These are phyloP conservation scores for Antitrichia curtipendula DNA, from an alignment of 225 moss, liverwort and hornwort species.

Conservation along the genomic window DNA sequence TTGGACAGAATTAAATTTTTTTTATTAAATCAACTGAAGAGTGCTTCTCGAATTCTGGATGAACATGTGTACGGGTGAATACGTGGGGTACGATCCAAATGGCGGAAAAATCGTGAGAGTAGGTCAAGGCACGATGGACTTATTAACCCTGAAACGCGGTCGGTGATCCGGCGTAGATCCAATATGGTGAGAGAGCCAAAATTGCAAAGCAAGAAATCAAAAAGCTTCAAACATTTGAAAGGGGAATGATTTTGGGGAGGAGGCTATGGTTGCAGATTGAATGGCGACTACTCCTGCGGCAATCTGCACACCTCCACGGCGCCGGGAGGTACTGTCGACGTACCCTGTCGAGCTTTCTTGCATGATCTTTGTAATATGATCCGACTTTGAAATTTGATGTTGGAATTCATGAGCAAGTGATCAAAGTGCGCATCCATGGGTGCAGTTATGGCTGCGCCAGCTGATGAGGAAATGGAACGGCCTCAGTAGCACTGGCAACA, in stretches of 20 bases:
- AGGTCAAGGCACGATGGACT: too few relatives aligned
- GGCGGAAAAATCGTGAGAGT: too few relatives aligned
- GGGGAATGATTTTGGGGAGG: neutral
- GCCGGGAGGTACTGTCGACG: constrained; percentile 3
- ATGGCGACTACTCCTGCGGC: neutral
- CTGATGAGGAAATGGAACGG: constrained; percentile 65
- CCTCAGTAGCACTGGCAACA: constrained; percentile 43
- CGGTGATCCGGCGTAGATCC: neutral
- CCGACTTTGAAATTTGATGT: too few relatives aligned
- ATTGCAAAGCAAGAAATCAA: neutral
- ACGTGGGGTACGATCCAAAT: too few relatives aligned
- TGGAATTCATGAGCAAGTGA: neutral
- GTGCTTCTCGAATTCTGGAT: too few relatives aligned
- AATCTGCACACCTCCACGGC: neutral
- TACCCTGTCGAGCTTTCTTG: neutral
- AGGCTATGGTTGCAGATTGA: neutral
- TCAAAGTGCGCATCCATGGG: neutral
- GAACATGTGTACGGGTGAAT: too few relatives aligned
- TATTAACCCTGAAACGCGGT: too few relatives aligned
- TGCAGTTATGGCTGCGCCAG: constrained; percentile 61
- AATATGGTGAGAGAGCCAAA: neutral
- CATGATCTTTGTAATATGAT: neutral
- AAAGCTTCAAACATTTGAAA: neutral
- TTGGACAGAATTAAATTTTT: neutral
- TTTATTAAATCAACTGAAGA: too few relatives aligned